Percentiles rank a stretch among this genome's conserved stretches.
phyloP scores from a whole-genome alignment of 2,329 filamentous ascomycete species.

The Penicillium expansum region DNA sequence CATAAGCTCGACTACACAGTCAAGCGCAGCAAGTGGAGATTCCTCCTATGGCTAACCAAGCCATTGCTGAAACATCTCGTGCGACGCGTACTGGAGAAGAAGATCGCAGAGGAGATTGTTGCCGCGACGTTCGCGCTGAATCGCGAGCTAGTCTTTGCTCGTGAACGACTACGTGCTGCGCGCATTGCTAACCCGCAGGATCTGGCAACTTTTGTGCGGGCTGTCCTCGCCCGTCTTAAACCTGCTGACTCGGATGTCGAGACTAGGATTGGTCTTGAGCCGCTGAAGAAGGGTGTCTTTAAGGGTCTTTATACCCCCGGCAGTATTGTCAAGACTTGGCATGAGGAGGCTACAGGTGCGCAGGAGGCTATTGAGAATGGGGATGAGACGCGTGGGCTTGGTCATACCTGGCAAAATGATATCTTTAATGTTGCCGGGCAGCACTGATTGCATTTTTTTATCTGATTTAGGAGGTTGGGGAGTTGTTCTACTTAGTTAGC shows the following conservation, averaged over 20 bases:
- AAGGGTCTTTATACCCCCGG: constrained; percentile 82
- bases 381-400: constrained; percentile 57
- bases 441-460: neutral
- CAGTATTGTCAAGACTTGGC: constrained; percentile 85
- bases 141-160: constrained; percentile 79
- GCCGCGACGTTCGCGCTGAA: constrained; percentile 71
- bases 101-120: constrained; percentile 69
- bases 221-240: constrained; percentile 71
- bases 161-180: constrained; percentile 81
- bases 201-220: constrained; percentile 75
- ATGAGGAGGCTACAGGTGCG: constrained; percentile 70
- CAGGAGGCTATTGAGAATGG: constrained; percentile 70
- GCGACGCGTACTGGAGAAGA: constrained; percentile 72
- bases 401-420: constrained; percentile 70
- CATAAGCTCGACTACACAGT: constrained; percentile 83
- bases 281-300: constrained; percentile 65
- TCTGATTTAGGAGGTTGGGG: neutral
- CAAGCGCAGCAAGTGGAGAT: constrained; percentile 67
- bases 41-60: constrained; percentile 78
- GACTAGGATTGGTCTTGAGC: constrained; percentile 66
- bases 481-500: neutral
- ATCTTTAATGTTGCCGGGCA: constrained; percentile 61
- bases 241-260: constrained; percentile 77
- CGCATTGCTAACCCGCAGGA: constrained; percentile 78
- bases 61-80: constrained; percentile 79